Percentiles rank a stretch among this genome's conserved stretches.
Conservation (phyloP, 1,139 yeast species). For the Suhomyces panamericanus region DNA sequence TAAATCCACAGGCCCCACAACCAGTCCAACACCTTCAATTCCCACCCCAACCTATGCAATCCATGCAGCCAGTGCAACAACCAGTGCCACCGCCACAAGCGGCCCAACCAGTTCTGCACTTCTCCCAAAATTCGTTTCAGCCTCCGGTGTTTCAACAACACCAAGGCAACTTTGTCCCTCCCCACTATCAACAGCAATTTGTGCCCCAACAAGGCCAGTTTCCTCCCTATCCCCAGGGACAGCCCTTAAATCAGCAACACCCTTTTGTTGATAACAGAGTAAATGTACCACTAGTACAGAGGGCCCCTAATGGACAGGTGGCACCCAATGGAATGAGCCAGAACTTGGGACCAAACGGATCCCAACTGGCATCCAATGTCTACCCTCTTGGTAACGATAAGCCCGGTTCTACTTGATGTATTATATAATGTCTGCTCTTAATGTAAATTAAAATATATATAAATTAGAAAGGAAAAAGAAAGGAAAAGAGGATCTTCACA, state of each 20-base stretch:
- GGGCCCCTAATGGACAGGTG: too few relatives aligned
- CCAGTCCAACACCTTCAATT: background rate
- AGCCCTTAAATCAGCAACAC: background rate
- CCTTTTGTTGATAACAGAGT: background rate
- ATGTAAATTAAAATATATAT: slow-evolving; percentile 5
- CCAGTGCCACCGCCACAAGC: background rate
- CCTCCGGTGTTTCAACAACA: background rate
- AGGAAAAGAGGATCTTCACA: background rate
- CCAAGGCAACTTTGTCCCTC: background rate
- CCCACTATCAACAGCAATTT: background rate
- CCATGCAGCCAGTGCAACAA: background rate
- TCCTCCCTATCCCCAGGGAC: background rate
- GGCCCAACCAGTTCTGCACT: background rate
- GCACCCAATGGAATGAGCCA: background rate
- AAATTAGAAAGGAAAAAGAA: slow-evolving; percentile 2
- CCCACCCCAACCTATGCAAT: background rate
- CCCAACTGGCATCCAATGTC: background rate
- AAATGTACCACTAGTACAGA: background rate
- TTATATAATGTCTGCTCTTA: background rate
- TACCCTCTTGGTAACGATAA: too few relatives aligned
- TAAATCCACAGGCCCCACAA: background rate
- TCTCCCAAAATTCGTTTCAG: background rate
- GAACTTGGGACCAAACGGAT: background rate
- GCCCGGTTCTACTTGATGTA: background rate
- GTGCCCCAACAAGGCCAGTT: background rate